Evolutionary conservation across 768 basidiomycete genomes (phyloP).

Genomic region (Pleurotus pulmonarius): DNA sequence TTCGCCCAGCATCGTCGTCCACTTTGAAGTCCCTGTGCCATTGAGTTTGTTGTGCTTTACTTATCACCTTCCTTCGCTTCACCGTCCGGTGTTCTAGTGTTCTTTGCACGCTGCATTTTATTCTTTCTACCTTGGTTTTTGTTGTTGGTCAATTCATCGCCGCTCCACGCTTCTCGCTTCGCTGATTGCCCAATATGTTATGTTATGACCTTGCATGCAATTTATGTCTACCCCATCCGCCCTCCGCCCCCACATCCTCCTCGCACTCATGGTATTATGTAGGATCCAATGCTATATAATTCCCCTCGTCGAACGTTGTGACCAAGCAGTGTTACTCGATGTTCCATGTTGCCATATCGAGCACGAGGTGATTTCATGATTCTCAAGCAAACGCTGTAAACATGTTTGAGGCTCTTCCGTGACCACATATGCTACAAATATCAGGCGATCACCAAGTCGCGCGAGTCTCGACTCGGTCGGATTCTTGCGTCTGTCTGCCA

Average conservation of each 20-base stretch:
- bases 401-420: no score
- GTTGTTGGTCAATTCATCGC: not conserved
- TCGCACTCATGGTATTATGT: slow-evolving; percentile 1
- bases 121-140: not conserved
- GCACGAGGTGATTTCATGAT: no score
- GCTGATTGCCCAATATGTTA: slow-evolving; percentile 4
- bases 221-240: not conserved
- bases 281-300: slow-evolving; percentile 5
- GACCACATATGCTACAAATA: no score
- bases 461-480: no score
- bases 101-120: not conserved
- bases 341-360: no score
- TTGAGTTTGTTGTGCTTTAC: not conserved
- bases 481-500: not conserved
- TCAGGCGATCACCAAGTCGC: no score
- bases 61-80: not conserved
- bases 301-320: not conserved
- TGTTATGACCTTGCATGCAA: slow-evolving; percentile 7
- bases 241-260: no score
- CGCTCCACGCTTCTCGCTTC: not conserved
- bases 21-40: not conserved
- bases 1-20: not conserved
- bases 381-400: no score
- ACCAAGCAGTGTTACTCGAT: no score
- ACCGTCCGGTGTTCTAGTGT: not conserved